Base-by-base conservation (phyloP, 257 asterid species). In the Henckelia pumila region DNA sequence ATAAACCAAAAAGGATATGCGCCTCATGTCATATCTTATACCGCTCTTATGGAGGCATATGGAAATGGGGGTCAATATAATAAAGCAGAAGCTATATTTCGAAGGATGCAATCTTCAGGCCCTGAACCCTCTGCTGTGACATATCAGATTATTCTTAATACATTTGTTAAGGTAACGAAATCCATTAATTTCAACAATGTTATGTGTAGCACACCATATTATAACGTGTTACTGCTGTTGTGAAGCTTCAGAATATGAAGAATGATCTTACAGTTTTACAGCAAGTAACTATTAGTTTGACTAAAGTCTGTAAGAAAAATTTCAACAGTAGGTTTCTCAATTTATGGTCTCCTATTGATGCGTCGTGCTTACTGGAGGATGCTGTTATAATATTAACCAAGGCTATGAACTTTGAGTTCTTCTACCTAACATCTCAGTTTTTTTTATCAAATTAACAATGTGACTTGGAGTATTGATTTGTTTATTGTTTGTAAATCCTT, bases 121-220 rank as follows among this genome's bases (percentile, higher is more conserved):
- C 99, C 99, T 19, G 96, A 94, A 72, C 99, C 99, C 73, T 94
- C 99, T 69, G 97, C 99, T 59, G 69, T 91, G 62, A 94, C 99
- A 7, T 91, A 94, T 81, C 99, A 94, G 77, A 88, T 94, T 65
- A 85, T 91, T 78, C 89, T 94, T 30, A 94, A 88, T 80, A 83
- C 72, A 64, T 88, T 90, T 75, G 96, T 94, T 28, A 86, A 88
- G 96, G 99, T 94, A 75, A 74, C 64, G 11, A 25, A 56, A 63
- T 57, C 60, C 50, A 25, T 49, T 53, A 33, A 4, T 64, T 64
- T 11, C 50, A n/a, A 14, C 58, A 21, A 56, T 67, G 14, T 47
- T 53, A 21, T 19, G 5, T n/a, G 5, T 50, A 56, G 22, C n/a
- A 37, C 49, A 37, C 49, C 49, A 37, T 37, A 44, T 44, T 44